Evolutionary conservation across 2,329 filamentous ascomycete genomes (phyloP), one percentile per base, ranked within the genome.

Genomic region (Paraconiothyrium brasiliense): DNA sequence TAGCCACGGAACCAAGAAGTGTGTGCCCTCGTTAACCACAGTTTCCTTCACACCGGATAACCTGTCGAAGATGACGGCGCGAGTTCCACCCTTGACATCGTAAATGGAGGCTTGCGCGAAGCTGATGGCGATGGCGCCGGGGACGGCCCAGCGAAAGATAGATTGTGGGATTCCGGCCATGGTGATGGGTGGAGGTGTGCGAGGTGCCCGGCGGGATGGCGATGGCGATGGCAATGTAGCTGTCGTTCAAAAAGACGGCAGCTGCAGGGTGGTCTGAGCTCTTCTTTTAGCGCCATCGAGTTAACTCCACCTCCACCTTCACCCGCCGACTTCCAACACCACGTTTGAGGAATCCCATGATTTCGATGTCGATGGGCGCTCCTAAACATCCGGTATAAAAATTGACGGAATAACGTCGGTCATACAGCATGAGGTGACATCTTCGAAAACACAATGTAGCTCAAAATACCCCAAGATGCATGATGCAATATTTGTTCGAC

Each of bases 1-100:
- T 78, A 99, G 83, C 95, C 95, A 99, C 8, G 95, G 95, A 41
- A 99, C 82, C 58, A 99, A 84, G 81, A 99, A 97, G 81, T 99
- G 95, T 59, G 95, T 99, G 76, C 95, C 95, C 84, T 99, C 95
- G 80, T 93, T 97, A 74, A 95, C 84, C 60, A 99, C 95, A 54
- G 87, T 83, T 71, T 99, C 94, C 85, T 96, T 94, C 68, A 99
- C 95, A 83, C 95, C 95, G 54, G 89, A 87, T 71, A 98, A 70
- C 67, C 95, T 87, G 85, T 99, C 96, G 85, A 99, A 99, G 84
- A 99, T 99, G 82, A 99, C 94, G 64, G 95, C 95, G 76, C 95
- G 89, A 66, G 90, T 91, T 73, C 95, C 95, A 78, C 95, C 95
- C 79, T 93, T 94, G 78, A 99, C 95, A 81, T 99, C 95, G 89